Percentiles rank a stretch among this genome's conserved stretches.
Conservation (phyloP, 352 stramenopile genomes). For the Aphanomyces stellatus region DNA sequence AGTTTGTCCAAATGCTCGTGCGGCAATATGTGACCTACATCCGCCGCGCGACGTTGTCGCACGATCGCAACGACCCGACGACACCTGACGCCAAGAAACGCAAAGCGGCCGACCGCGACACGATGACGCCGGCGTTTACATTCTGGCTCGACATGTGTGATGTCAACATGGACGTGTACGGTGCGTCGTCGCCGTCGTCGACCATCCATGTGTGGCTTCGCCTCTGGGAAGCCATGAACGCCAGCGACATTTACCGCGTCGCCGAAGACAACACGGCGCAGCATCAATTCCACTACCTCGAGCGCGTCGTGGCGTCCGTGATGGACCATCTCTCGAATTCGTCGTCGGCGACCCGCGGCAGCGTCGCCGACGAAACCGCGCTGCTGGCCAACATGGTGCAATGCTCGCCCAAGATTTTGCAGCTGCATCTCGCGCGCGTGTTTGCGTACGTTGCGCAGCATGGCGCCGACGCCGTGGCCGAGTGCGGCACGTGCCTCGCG, state of each 20-base stretch:
- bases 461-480: no score
- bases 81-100: constrained; percentile 56
- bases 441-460: constrained; percentile 44
- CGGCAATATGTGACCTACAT: constrained; percentile 46
- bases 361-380: constrained; percentile 22
- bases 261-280: constrained; percentile 79
- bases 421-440: constrained; percentile 49
- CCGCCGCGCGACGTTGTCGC: constrained; percentile 35
- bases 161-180: constrained; percentile 32
- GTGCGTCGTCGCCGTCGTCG: neutral
- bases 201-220: constrained; percentile 38
- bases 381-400: constrained; percentile 46
- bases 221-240: constrained; percentile 57
- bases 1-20: constrained; percentile 58
- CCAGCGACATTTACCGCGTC: constrained; percentile 71
- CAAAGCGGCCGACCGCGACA: constrained; percentile 65
- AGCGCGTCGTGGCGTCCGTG: constrained; percentile 58
- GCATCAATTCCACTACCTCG: constrained; percentile 71
- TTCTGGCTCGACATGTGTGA: constrained; percentile 81
- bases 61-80: constrained; percentile 67
- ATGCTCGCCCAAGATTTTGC: constrained; percentile 70
- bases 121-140: constrained; percentile 73
- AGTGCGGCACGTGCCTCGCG: constrained; percentile 30
- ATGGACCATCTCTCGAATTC: constrained; percentile 17
- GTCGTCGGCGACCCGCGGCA: neutral